phyloP scores from a whole-genome alignment of 176 grass and related monocot genomes.

The Areca catechu region DNA sequence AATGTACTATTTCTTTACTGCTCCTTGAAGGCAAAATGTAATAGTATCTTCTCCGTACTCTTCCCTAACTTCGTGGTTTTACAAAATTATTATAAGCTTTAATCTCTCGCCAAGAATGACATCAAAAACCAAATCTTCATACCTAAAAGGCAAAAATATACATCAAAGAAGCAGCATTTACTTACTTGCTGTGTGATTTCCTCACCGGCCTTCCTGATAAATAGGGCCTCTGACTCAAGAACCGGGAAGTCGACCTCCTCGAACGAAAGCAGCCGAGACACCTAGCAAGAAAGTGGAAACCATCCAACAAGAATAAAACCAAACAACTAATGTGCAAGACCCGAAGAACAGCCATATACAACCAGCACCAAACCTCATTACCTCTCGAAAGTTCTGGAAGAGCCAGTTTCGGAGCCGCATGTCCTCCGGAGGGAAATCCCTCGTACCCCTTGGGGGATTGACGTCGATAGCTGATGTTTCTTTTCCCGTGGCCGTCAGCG shows the following conservation, averaged over 20 bases:
- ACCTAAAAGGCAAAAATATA: too few relatives aligned
- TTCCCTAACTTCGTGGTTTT: too few relatives aligned
- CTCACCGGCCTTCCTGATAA: conserved; percentile 69
- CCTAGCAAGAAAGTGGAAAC: conserved; percentile 18
- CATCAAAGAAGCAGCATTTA: not conserved
- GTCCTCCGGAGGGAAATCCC: conserved; percentile 77
- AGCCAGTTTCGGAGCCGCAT: conserved; percentile 88
- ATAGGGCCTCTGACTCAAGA: conserved; percentile 82
- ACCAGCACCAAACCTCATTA: conserved; percentile 1
- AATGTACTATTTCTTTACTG: too few relatives aligned
- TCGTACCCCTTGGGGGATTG: conserved; percentile 80
- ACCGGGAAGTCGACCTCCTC: conserved; percentile 95
- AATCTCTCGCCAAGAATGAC: too few relatives aligned
- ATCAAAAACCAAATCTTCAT: too few relatives aligned
- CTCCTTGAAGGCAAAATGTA: too few relatives aligned
- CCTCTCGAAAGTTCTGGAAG: conserved; percentile 75
- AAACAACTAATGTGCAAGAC: conserved; percentile 27
- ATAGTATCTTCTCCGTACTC: too few relatives aligned
- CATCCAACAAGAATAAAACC: conserved; percentile 14
- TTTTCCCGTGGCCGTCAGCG: not conserved
- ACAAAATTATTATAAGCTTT: too few relatives aligned
- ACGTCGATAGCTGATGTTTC: conserved; percentile 37
- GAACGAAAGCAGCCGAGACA: conserved; percentile 60
- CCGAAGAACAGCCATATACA: not conserved
- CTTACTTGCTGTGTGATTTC: conserved; percentile 76